A percentile compares a stretch with the other conserved stretches of the same genome.
Conservation (phyloP, 345 rosid genomes). For the Passiflora organensis region DNA sequence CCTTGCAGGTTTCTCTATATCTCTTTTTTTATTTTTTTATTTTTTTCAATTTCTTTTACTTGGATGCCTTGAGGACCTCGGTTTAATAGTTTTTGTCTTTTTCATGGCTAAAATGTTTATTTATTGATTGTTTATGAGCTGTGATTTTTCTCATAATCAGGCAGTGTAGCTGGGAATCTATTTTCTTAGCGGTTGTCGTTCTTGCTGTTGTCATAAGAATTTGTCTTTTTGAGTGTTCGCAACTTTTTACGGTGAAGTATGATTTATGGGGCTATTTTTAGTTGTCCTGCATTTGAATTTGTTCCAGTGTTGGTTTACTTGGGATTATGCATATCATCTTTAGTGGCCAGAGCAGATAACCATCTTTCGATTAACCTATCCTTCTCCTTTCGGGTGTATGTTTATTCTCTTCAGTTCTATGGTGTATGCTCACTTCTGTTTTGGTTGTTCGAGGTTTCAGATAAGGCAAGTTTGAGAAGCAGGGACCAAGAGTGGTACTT, state of each 20-base stretch:
- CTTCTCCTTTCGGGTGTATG: neutral
- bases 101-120: neutral
- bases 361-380: too few relatives aligned
- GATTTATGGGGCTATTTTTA: too few relatives aligned
- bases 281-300: too few relatives aligned
- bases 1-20: constrained; percentile 49
- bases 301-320: neutral
- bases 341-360: too few relatives aligned
- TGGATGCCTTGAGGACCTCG: neutral
- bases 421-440: neutral
- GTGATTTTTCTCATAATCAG: neutral
- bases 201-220: too few relatives aligned
- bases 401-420: neutral
- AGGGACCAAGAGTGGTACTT: constrained; percentile 81
- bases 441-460: constrained; percentile 21
- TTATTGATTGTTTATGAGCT: neutral
- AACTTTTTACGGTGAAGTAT: too few relatives aligned
- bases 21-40: neutral
- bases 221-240: too few relatives aligned
- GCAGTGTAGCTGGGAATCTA: neutral
- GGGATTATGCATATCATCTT: neutral
- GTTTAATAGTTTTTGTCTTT: neutral
- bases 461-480: constrained; percentile 50
- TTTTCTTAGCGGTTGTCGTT: too few relatives aligned
- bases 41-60: too few relatives aligned